Percentiles rank a stretch among this genome's conserved stretches.
These are phyloP conservation scores for Scheffersomyces lignicola DNA, from an alignment of 1,139 yeast genomes.

Conservation along the genomic window DNA sequence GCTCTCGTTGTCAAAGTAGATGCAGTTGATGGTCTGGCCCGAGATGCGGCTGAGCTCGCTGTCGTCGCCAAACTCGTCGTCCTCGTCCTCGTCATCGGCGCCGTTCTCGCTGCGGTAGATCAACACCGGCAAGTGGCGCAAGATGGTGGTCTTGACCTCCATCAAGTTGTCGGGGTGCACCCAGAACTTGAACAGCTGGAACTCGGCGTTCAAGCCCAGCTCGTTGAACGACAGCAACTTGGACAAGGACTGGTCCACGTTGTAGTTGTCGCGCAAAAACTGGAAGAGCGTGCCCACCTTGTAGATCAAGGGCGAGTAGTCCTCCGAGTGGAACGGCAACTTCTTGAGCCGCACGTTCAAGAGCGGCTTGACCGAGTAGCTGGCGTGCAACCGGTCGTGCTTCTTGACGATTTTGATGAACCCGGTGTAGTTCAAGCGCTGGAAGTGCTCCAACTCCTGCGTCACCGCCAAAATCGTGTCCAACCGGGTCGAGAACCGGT, in stretches of 20 bases:
- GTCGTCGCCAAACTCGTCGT: conserved; percentile 28
- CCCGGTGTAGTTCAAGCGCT: conserved; percentile 91
- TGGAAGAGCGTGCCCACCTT: conserved; percentile 80
- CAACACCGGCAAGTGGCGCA: conserved; percentile 90
- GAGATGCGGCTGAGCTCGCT: conserved; percentile 15
- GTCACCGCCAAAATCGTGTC: conserved; percentile 76
- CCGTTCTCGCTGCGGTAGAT: conserved; percentile 59
- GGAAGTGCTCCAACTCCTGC: conserved; percentile 84
- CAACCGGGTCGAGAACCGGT: conserved; percentile 58
- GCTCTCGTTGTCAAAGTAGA: conserved; percentile 82
- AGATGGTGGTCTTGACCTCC: conserved; percentile 93
- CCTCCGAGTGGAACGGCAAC: conserved; percentile 92
- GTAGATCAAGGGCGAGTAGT: conserved; percentile 86
- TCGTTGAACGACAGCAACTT: conserved; percentile 50
- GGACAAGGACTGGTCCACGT: conserved; percentile 40
- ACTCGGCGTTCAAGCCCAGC: conserved; percentile 52
- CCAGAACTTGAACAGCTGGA: conserved; percentile 89
- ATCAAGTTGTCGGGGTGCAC: conserved; percentile 91
- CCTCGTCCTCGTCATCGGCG: conserved; percentile 30
- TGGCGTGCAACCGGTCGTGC: conserved; percentile 87
- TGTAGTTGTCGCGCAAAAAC: conserved; percentile 69
- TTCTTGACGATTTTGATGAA: conserved; percentile 92
- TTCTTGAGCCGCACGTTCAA: conserved; percentile 83
- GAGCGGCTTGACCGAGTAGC: conserved; percentile 84
- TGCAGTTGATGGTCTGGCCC: conserved; percentile 82